phyloP scores from a whole-genome alignment of 345 rosid genomes.

The Angophora floribunda region DNA sequence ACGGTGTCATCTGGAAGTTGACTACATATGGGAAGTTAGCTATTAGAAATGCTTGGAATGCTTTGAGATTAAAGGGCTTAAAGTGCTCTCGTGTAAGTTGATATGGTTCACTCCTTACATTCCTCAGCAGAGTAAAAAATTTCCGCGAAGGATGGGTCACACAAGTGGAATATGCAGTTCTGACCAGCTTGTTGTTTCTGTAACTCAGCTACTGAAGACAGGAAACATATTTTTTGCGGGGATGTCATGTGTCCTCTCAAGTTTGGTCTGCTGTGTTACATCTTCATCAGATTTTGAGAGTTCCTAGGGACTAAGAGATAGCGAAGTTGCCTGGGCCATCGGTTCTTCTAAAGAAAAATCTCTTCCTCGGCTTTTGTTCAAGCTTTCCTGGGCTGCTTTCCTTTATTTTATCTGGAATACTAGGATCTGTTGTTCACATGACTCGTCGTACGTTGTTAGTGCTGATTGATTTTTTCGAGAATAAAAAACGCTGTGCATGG shows the following conservation, averaged over 20 bases:
- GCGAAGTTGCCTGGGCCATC: not conserved
- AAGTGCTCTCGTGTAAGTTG: not conserved
- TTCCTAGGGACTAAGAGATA: not conserved
- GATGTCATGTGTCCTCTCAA: not conserved
- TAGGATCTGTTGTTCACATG: not conserved
- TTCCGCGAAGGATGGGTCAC: not conserved
- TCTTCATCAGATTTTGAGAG: not conserved
- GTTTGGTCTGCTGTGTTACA: not conserved
- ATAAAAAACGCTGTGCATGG: not conserved
- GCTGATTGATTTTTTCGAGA: not conserved
- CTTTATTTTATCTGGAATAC: not conserved
- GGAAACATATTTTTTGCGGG: not conserved
- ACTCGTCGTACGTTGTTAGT: not conserved
- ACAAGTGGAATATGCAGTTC: not conserved
- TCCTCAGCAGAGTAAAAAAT: not conserved
- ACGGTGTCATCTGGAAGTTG: not conserved
- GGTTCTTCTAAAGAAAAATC: not conserved
- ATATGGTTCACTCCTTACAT: not conserved
- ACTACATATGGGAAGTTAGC: not conserved
- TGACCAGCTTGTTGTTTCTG: not conserved
- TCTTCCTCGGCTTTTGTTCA: not conserved
- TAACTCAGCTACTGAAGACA: not conserved
- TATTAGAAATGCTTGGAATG: not conserved
- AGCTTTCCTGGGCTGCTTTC: not conserved
- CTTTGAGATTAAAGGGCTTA: not conserved